phyloP scores from a whole-genome alignment of 2,329 filamentous ascomycete species.

The Apiospora pterosperma region DNA sequence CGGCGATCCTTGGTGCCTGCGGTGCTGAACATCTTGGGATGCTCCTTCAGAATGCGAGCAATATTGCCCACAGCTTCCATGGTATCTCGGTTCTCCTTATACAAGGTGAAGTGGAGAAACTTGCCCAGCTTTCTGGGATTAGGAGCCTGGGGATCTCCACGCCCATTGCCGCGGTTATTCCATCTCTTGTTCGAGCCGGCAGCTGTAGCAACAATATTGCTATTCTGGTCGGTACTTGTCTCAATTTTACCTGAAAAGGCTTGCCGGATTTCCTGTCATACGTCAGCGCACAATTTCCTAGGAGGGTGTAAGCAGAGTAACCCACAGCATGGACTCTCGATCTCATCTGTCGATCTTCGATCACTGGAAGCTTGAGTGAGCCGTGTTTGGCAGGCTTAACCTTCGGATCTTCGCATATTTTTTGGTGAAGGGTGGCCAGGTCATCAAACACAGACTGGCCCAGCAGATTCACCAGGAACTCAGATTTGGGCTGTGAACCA shows the following conservation, averaged over 20 bases:
- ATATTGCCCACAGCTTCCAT: constrained; percentile 85
- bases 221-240: constrained; percentile 59
- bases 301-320: neutral
- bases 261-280: constrained; percentile 58
- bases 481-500: neutral
- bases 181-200: constrained; percentile 21
- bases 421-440: constrained; percentile 19
- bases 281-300: constrained; percentile 12
- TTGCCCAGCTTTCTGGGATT: constrained; percentile 51
- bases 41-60: constrained; percentile 69
- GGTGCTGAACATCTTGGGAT: constrained; percentile 67
- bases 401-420: constrained; percentile 18
- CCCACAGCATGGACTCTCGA: constrained; percentile 44
- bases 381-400: constrained; percentile 13
- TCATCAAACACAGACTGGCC: constrained; percentile 19
- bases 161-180: constrained; percentile 20
- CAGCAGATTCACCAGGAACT: constrained; percentile 18
- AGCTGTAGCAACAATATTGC: constrained; percentile 60
- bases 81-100: constrained; percentile 96
- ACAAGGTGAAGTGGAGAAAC: constrained; percentile 85
- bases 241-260: constrained; percentile 79
- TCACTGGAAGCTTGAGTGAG: constrained; percentile 21
- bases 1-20: constrained; percentile 90
- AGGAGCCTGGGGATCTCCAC: constrained; percentile 18
- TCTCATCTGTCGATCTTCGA: constrained; percentile 23